These are phyloP conservation scores for Sclerotinia spermophila DNA, from an alignment of 2,329 filamentous ascomycete species.

Conservation along the genomic window DNA sequence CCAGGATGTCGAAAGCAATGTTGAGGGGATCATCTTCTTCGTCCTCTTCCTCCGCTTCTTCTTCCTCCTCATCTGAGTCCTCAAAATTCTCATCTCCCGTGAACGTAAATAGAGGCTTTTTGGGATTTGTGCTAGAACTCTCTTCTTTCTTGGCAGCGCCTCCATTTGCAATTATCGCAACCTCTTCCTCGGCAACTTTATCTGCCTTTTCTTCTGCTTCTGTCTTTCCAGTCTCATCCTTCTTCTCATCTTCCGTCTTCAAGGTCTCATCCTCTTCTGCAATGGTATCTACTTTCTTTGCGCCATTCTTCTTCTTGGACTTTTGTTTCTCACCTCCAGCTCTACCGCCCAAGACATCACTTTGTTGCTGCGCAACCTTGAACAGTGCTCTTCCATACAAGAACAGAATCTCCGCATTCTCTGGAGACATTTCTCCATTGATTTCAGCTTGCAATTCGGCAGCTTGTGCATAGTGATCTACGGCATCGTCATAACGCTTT, in stretches of 20 bases:
- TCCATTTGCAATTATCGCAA: slow-evolving; percentile 39
- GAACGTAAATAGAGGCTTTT: slow-evolving; percentile 86
- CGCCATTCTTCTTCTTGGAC: slow-evolving; percentile 42
- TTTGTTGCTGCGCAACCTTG: slow-evolving; percentile 90
- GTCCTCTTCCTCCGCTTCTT: slow-evolving; percentile 43
- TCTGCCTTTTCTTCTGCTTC: slow-evolving; percentile 42
- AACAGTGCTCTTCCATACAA: slow-evolving; percentile 91
- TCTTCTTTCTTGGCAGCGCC: slow-evolving; percentile 37
- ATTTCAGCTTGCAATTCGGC: slow-evolving; percentile 86
- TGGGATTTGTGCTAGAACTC: slow-evolving; percentile 40
- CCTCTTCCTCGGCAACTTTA: slow-evolving; percentile 46
- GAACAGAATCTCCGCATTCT: slow-evolving; percentile 92
- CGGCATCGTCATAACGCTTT: slow-evolving; percentile 81
- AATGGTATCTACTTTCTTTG: slow-evolving; percentile 41
- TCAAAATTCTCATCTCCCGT: slow-evolving; percentile 92
- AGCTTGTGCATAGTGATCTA: slow-evolving; percentile 84
- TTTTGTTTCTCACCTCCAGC: slow-evolving; percentile 57
- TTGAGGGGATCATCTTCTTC: slow-evolving; percentile 64
- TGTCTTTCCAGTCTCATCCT: slow-evolving; percentile 43
- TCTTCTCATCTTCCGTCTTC: slow-evolving; percentile 48
- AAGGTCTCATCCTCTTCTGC: slow-evolving; percentile 53
- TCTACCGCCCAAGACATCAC: slow-evolving; percentile 85
- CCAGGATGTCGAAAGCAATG: slow-evolving; percentile 78
- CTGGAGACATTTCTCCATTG: slow-evolving; percentile 85
- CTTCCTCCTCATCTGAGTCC: slow-evolving; percentile 72